Conservation (phyloP, 2,329 filamentous ascomycete genomes). For the Blastomyces parvus region DNA sequence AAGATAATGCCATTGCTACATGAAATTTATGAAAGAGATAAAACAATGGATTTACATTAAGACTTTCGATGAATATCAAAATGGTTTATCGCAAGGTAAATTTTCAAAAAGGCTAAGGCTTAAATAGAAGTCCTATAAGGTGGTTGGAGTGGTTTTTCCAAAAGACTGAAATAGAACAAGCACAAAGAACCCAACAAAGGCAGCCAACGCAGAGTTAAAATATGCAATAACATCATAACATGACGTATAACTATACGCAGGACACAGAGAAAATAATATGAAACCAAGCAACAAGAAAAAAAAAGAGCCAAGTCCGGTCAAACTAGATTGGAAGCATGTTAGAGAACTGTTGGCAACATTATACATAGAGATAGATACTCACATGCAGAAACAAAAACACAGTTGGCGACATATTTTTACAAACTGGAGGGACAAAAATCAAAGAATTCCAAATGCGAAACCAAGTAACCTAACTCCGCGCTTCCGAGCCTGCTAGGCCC, state of each 20-base stretch:
- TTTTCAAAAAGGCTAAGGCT: not conserved
- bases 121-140: not conserved
- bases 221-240: not conserved
- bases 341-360: not conserved
- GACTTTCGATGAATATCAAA: not conserved
- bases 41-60: not conserved
- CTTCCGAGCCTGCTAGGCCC: not conserved
- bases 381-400: not conserved
- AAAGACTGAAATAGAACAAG: not conserved
- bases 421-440: not conserved
- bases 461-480: not conserved
- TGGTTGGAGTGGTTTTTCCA: not conserved
- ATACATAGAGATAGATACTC: not conserved
- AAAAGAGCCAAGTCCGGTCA: not conserved
- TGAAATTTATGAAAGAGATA: not conserved
- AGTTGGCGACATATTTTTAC: not conserved
- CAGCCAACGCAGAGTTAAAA: not conserved
- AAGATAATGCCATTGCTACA: not conserved
- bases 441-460: not conserved
- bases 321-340: not conserved
- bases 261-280: not conserved
- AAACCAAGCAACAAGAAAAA: not conserved
- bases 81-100: not conserved
- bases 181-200: slow-evolving; percentile 6
- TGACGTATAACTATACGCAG: not conserved